A percentile compares a stretch with the other conserved stretches of the same genome.
phyloP scores from a whole-genome alignment of 148 eudicot genomes.

The Mesembryanthemum crystallinum region DNA sequence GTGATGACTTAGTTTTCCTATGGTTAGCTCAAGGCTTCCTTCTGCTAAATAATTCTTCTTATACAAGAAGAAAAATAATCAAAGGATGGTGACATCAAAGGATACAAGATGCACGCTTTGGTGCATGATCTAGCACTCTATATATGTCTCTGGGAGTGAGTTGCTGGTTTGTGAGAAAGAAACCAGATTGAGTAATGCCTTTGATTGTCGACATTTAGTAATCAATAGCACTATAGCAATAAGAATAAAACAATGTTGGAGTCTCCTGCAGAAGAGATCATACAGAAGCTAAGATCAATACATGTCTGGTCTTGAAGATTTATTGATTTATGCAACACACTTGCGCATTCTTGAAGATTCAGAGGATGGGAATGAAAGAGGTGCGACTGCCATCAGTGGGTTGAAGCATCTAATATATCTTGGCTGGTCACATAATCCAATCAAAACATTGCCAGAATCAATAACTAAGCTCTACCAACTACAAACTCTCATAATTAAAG shows the following conservation, averaged over 20 bases:
- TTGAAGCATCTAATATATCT: slow-evolving; percentile 22
- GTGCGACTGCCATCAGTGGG: slow-evolving; percentile 6
- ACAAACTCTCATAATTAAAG: slow-evolving; percentile 16
- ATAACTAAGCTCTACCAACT: slow-evolving; percentile 27
- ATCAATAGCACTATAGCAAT: no score
- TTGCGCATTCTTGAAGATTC: slow-evolving; percentile 24
- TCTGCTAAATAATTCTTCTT: slow-evolving; percentile 17
- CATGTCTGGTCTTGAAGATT: neutral
- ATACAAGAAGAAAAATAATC: neutral
- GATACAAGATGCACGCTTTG: slow-evolving; percentile 12
- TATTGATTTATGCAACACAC: slow-evolving; percentile 16
- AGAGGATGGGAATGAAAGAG: slow-evolving; percentile 7
- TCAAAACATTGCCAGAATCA: slow-evolving; percentile 22
- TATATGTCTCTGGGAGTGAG: neutral
- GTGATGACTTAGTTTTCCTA: neutral
- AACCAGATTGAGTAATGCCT: neutral
- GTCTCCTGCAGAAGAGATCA: neutral
- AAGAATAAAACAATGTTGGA: neutral
- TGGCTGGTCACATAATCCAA: slow-evolving; percentile 17
- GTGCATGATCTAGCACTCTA: slow-evolving; percentile 22
- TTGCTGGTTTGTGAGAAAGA: neutral
- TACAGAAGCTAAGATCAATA: slow-evolving; percentile 14
- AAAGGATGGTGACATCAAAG: neutral
- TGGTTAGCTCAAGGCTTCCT: slow-evolving; percentile 28
- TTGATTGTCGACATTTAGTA: slow-evolving; percentile 8